Base-by-base conservation (phyloP, 352 stramenopile species). In the Phytopythium boreale region DNA sequence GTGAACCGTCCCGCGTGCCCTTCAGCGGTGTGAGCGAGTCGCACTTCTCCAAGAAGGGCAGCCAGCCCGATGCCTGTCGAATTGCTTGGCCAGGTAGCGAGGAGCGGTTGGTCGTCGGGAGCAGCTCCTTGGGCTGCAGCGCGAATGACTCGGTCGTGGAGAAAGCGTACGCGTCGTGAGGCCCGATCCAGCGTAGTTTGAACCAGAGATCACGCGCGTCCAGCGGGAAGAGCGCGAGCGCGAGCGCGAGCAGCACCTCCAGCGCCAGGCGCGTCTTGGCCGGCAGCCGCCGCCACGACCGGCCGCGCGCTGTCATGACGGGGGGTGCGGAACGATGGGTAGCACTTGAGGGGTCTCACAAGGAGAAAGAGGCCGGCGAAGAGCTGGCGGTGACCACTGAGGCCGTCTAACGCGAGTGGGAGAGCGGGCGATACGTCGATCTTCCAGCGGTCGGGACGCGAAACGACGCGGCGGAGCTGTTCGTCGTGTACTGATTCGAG, bases 181-280 rank as follows among this genome's bases (percentile, higher is more conserved):
- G 61, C 0, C 80, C 78, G 29, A 90, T 47, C 81, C 79, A 90
- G 2, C 53, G 64, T 56, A 71, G 50, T 66, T 90, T 90, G 66
- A 84, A 88, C 69, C 71, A 82, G 41, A 90, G 59, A 44, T 90
- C 81, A 8, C 81, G 76, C 55, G 65, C 59, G 46, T 88, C 79
- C 58, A 90, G 68, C 41, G 76, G 51, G 36, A 61, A 20, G 20
- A 85, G 56, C 14, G 69, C 62, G 39, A 79, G 56, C 14, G 69
- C 62, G 39, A 79, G 24, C 49, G 56, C n/a, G 1, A 76, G 53
- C 46, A 87, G 47, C 12, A 74, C 53, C 17, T 88, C 68, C 12
- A 72, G 57, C 60, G 75, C 39, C 37, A 79, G 17, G 1, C 68
- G 67, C 26, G 36, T 22, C 29, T 27, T 7, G 4, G 27, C 15